Conservation (phyloP, 2,329 filamentous ascomycete species). For the Exophiala spinifera region DNA sequence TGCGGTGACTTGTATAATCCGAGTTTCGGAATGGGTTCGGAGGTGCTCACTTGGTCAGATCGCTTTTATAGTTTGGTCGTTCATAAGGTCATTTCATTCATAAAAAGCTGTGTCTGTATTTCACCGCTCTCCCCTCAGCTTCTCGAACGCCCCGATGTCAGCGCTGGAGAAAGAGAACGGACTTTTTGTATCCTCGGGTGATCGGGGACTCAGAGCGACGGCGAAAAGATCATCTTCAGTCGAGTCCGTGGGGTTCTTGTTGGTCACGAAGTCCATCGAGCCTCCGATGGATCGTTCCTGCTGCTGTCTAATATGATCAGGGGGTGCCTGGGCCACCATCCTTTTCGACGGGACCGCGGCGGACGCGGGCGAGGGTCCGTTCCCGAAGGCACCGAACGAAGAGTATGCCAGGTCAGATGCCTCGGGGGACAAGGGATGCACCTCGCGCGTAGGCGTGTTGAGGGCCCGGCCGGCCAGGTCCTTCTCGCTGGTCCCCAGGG, state of each 20-base stretch:
- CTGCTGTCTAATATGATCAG: slow-evolving; percentile 37
- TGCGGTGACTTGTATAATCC: slow-evolving; percentile 4
- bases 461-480: slow-evolving; percentile 50
- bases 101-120: neutral
- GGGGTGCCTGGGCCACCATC: slow-evolving; percentile 39
- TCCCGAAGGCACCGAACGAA: slow-evolving; percentile 60
- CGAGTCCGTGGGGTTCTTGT: slow-evolving; percentile 51
- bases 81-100: slow-evolving; percentile 8
- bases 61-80: slow-evolving; percentile 1
- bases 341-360: slow-evolving; percentile 27
- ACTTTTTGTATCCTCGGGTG: slow-evolving; percentile 79
- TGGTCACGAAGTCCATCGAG: slow-evolving; percentile 32
- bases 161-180: slow-evolving; percentile 65
- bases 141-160: slow-evolving; percentile 34
- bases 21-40: neutral
- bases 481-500: slow-evolving; percentile 68
- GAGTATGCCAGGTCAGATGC: slow-evolving; percentile 62
- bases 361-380: slow-evolving; percentile 32
- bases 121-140: slow-evolving; percentile 26
- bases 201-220: slow-evolving; percentile 78
- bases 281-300: slow-evolving; percentile 34
- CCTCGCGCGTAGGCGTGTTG: slow-evolving; percentile 30
- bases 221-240: slow-evolving; percentile 73
- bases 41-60: neutral
- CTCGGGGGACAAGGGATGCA: slow-evolving; percentile 59